A percentile compares a stretch with the other conserved stretches of the same genome.
These are phyloP conservation scores for Colletotrichum trifolii DNA, from an alignment of 2,329 filamentous ascomycete genomes.

Conservation along the genomic window DNA sequence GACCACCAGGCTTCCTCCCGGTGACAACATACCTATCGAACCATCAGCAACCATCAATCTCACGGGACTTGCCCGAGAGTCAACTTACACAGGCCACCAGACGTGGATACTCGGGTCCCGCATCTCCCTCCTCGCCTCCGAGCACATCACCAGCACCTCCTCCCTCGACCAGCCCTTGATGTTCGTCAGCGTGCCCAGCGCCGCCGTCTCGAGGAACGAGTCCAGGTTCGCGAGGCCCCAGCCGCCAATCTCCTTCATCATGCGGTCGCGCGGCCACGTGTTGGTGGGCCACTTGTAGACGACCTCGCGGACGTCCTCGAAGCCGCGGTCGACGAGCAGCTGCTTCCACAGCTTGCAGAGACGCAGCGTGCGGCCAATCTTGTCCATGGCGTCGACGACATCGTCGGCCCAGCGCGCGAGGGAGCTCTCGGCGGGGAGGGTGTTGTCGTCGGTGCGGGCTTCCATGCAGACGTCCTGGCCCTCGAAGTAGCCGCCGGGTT, in stretches of 20 bases:
- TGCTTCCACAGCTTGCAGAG: conserved; percentile 44
- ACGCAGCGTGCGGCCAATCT: conserved; percentile 44
- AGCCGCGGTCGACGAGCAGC: conserved; percentile 46
- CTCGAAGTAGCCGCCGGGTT: conserved; percentile 49
- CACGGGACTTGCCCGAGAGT: not conserved
- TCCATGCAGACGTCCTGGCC: conserved; percentile 44
- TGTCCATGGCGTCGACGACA: conserved; percentile 46
- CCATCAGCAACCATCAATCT: not conserved
- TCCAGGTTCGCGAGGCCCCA: conserved; percentile 46
- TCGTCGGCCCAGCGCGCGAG: conserved; percentile 46
- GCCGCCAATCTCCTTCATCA: conserved; percentile 49
- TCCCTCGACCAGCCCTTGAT: conserved; percentile 49
- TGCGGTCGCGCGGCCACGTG: conserved; percentile 48
- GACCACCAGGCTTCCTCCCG: conserved; percentile 12
- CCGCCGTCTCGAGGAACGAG: conserved; percentile 48
- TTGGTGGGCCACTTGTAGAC: conserved; percentile 50
- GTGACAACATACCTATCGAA: conserved; percentile 16
- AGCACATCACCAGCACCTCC: conserved; percentile 42
- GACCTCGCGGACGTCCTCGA: conserved; percentile 46
- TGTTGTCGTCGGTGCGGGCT: conserved; percentile 47
- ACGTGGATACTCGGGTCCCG: conserved; percentile 41
- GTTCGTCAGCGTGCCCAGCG: conserved; percentile 50
- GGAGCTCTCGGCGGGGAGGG: conserved; percentile 43
- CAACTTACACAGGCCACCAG: conserved; percentile 39
- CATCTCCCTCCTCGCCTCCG: conserved; percentile 40